Evolutionary conservation across 1,284 basidiomycete genomes (phyloP), one percentile per base, ranked within the genome.

Genomic region (Fistulina hepatica): DNA sequence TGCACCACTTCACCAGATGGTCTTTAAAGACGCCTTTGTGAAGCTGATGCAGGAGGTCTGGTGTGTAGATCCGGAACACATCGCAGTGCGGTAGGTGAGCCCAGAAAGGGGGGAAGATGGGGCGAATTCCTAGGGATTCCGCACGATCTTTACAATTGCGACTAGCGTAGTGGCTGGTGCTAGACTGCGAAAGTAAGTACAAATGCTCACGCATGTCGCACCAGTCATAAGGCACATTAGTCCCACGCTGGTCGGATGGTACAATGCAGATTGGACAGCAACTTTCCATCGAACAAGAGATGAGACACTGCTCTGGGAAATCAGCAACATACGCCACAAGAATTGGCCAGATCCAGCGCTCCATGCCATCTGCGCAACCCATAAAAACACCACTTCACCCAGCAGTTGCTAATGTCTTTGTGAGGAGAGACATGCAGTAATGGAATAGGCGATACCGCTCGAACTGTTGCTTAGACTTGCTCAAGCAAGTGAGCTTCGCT

Each of bases 251-350:
- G 40, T 44, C 24, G 28, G 44, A 48, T 3, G 26, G 21, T 1
- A 57, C 54, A 1, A 30, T 21, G 43, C 55, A 57, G 16, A 24
- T 40, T 2, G 57, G 59, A 40, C 60, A 62, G 2, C 43, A 40
- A 38, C 51, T 57, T 39, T 61, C 52, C 37, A 44, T 54, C 43
- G 52, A 56, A 32, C 57, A 56, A 3, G 52, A 47, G 1, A 62
- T 47, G 0, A 62, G 48, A 35, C 56, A 59, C 33, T 68, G 67
- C 42, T 71, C 64, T 0, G 64, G 65, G 39, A 63, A 61, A 43
- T 70, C 64, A 5, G 60, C 58, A 12, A 66, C 47, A 40, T 65
- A 65, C 0, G 60, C 60, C 0, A 59, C 59, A 4, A 68, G 46
- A 20, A 66, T 53, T 0, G 60, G 60, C 36, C 45, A 56, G 5